Conservation (phyloP, 306 rosid species). For the Vigna radiata region DNA sequence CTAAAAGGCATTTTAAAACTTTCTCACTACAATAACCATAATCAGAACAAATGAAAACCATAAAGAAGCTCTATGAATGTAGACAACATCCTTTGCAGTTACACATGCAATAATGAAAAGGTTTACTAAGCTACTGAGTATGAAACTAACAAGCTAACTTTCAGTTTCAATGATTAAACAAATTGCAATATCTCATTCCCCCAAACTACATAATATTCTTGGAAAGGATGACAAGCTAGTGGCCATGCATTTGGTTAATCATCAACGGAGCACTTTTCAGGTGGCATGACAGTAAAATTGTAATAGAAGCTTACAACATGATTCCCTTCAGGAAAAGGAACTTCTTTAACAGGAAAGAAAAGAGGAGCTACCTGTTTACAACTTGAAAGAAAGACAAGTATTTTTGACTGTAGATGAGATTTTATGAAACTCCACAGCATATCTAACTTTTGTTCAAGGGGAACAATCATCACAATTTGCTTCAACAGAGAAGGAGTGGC, state of each 20-base stretch:
- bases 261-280: neutral
- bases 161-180: slow-evolving; percentile 16
- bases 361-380: slow-evolving; percentile 74
- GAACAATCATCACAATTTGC: slow-evolving; percentile 80
- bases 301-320: neutral
- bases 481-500: slow-evolving; percentile 84
- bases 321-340: slow-evolving; percentile 19
- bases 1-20: slow-evolving; percentile 23
- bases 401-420: slow-evolving; percentile 80
- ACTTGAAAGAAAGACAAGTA: slow-evolving; percentile 84
- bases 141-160: neutral
- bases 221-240: slow-evolving; percentile 28
- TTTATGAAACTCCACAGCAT: slow-evolving; percentile 95
- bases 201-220: neutral
- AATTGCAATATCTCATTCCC: neutral
- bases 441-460: slow-evolving; percentile 81
- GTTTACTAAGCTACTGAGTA: neutral
- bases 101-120: neutral
- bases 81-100: slow-evolving; percentile 3
- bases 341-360: slow-evolving; percentile 20
- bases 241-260: neutral
- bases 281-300: slow-evolving; percentile 15
- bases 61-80: neutral
- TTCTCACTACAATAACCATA: neutral
- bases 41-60: slow-evolving; percentile 12